These are phyloP conservation scores for Coniochaeta sp. DNA, from an alignment of 2,329 filamentous ascomycete genomes.

Conservation along the genomic window DNA sequence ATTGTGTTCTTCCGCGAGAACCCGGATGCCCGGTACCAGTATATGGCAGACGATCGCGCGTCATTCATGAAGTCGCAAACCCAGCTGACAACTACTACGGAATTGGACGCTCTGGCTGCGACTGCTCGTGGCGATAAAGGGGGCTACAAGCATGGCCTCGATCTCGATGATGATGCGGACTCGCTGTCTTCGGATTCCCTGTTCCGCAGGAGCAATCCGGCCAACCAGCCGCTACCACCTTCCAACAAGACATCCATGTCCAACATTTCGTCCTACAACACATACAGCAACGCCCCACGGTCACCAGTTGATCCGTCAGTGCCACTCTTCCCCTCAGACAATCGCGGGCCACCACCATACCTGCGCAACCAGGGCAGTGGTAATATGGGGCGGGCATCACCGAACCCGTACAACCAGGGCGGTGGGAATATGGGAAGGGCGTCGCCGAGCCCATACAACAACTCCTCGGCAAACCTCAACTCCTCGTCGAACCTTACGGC, in stretches of 20 bases:
- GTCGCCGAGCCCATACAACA: constrained; percentile 17
- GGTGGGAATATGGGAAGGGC: too few relatives aligned
- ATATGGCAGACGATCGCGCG: constrained; percentile 91
- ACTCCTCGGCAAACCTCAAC: too few relatives aligned
- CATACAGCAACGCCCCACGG: constrained; percentile 24
- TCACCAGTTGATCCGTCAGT: constrained; percentile 44
- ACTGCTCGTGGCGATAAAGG: constrained; percentile 66
- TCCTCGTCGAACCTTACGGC: constrained; percentile 10
- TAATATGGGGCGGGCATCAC: constrained; percentile 7
- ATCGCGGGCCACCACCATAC: constrained; percentile 20
- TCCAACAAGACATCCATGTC: constrained; percentile 12
- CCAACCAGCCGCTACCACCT: constrained; percentile 14
- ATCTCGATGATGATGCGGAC: constrained; percentile 32
- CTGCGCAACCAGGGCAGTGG: constrained; percentile 11
- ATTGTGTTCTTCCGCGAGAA: constrained; percentile 76
- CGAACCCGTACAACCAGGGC: too few relatives aligned
- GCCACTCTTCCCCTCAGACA: constrained; percentile 41
- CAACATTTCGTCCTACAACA: constrained; percentile 20
- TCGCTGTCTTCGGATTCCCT: constrained; percentile 56
- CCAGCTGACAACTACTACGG: constrained; percentile 68
- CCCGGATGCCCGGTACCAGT: constrained; percentile 89
- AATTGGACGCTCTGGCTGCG: constrained; percentile 82
- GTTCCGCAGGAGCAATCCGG: constrained; percentile 31
- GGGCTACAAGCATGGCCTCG: constrained; percentile 2
- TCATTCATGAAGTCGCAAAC: constrained; percentile 97